These are phyloP conservation scores for Coffea humblotiana DNA, from an alignment of 305 asterid genomes.

Conservation along the genomic window DNA sequence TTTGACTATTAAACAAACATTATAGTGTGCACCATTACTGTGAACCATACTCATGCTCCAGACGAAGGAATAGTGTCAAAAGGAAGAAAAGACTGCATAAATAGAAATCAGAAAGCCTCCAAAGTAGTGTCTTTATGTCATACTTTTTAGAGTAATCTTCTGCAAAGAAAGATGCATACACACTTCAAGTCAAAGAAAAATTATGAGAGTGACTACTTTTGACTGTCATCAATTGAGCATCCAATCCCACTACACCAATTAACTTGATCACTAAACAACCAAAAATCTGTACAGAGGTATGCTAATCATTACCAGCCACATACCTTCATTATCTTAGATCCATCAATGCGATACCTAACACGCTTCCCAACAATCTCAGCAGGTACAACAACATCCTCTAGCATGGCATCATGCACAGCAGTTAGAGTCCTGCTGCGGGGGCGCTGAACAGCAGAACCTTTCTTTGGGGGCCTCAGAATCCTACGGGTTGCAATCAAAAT, in stretches of 20 bases:
- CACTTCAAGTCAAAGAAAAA: not conserved
- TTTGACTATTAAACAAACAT: not conserved
- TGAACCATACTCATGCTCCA: not conserved
- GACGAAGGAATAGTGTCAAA: not conserved
- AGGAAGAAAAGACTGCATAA: not conserved
- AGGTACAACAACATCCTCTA: conserved; percentile 42
- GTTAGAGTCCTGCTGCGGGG: conserved; percentile 43
- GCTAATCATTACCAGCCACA: not conserved
- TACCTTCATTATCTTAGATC: conserved; percentile 48
- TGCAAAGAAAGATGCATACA: not conserved
- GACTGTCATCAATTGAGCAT: not conserved
- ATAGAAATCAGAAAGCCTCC: not conserved
- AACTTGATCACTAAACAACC: not conserved
- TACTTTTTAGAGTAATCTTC: not conserved
- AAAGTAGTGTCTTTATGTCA: not conserved
- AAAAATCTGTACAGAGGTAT: too few relatives aligned
- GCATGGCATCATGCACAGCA: conserved; percentile 41
- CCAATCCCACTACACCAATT: not conserved
- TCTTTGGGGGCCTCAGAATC: conserved; percentile 41
- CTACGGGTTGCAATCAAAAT: conserved; percentile 40
- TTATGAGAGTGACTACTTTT: not conserved
- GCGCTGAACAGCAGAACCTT: conserved; percentile 42
- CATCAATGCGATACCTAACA: conserved; percentile 32
- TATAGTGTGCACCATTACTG: not conserved
- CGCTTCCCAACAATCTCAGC: conserved; percentile 47